Percentiles rank a stretch among this genome's conserved stretches.
Evolutionary conservation across 2,329 filamentous ascomycete genomes (phyloP).

Genomic region (Tricladium varicosporioides): DNA sequence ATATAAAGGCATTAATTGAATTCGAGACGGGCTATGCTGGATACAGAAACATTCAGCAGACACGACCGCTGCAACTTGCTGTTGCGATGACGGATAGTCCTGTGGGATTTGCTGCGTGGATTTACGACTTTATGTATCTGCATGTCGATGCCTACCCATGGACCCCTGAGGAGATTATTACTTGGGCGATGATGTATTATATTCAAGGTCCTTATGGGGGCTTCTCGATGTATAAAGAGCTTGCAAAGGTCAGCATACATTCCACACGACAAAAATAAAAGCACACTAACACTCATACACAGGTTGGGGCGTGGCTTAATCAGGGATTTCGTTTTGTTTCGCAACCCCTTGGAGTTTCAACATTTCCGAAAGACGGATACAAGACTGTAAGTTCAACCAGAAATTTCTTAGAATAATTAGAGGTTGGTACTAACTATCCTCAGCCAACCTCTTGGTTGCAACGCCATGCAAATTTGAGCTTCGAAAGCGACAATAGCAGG

Average conservation of each 20-base stretch:
- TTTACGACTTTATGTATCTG: conserved; percentile 20
- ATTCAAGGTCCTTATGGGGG: conserved; percentile 22
- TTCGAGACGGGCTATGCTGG: background rate
- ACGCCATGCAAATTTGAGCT: background rate
- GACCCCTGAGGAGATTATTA: conserved; percentile 24
- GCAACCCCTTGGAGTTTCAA: background rate
- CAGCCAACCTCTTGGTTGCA: background rate
- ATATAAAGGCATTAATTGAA: background rate
- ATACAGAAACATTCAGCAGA: conserved; percentile 8
- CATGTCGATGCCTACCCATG: background rate
- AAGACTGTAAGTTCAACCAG: background rate
- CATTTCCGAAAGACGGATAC: conserved; percentile 1
- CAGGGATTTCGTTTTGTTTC: background rate
- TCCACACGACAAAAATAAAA: background rate
- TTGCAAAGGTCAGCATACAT: conserved; percentile 1
- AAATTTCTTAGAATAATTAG: no score
- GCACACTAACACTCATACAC: background rate
- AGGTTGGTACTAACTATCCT: no score
- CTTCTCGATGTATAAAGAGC: conserved; percentile 21
- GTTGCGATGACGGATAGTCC: conserved; percentile 35
- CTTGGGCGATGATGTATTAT: conserved; percentile 25
- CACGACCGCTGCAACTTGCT: background rate
- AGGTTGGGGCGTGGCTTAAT: background rate
- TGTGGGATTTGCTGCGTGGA: conserved; percentile 33
- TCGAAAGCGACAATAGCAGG: background rate